A percentile compares a stretch with the other conserved stretches of the same genome.
Evolutionary conservation across 176 grass and related monocot genomes (phyloP).

Genomic region (Eragrostis nindensis): DNA sequence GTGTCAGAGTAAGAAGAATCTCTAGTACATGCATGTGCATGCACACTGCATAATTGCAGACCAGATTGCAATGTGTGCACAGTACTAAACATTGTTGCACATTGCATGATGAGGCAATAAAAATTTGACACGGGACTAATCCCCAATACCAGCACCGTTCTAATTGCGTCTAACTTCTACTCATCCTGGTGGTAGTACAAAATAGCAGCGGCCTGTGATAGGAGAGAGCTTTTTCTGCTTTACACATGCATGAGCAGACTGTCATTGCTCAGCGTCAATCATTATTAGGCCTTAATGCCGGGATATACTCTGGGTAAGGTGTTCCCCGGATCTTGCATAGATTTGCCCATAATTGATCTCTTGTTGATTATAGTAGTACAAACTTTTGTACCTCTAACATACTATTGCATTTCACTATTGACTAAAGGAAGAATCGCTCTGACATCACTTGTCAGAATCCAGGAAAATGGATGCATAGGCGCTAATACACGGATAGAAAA

Average conservation of each 20-base stretch:
- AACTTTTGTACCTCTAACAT: background rate
- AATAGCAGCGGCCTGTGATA: background rate
- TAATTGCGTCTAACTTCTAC: background rate
- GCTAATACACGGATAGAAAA: background rate
- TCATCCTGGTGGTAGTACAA: background rate
- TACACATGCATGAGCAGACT: slow-evolving; percentile 33
- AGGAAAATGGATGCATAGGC: background rate
- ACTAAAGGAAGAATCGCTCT: background rate
- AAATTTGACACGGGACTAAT: background rate
- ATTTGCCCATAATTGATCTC: slow-evolving; percentile 12
- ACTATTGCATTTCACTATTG: slow-evolving; percentile 3
- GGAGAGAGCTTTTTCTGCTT: background rate
- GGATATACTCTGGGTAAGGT: slow-evolving; percentile 7
- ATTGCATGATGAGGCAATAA: background rate
- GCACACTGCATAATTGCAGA: slow-evolving; percentile 3
- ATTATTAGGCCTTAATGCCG: slow-evolving; percentile 39
- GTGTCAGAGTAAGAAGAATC: slow-evolving; percentile 40
- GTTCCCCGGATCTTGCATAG: slow-evolving; percentile 12
- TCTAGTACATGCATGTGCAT: slow-evolving; percentile 1
- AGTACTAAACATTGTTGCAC: background rate
- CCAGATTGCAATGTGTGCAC: slow-evolving; percentile 1
- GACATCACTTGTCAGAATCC: background rate
- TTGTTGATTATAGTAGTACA: slow-evolving; percentile 21
- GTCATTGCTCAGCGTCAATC: slow-evolving; percentile 27
- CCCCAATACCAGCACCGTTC: background rate